Percentiles rank a stretch among this genome's conserved stretches.
Conservation (phyloP, 495 filamentous ascomycete species). For the Xylaria scruposa region DNA sequence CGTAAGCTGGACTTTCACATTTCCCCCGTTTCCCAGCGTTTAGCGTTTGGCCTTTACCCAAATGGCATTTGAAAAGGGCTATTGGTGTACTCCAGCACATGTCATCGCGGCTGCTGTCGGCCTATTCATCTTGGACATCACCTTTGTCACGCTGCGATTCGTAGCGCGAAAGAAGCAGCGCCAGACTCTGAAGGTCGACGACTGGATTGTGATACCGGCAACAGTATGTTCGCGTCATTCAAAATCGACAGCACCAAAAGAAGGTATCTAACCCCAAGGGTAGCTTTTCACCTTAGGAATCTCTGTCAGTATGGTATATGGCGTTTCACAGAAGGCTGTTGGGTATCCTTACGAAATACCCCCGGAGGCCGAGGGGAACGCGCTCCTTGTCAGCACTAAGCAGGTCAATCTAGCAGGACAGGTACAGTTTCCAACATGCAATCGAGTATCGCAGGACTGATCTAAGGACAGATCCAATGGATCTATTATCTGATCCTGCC, state of each 20-base stretch:
- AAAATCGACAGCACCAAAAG: neutral
- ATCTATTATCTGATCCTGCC: slow-evolving; percentile 32
- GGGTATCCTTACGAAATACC: slow-evolving; percentile 19
- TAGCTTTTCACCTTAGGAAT: slow-evolving; percentile 12
- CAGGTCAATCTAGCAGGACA: slow-evolving; percentile 18
- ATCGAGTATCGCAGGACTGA: neutral
- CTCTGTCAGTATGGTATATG: slow-evolving; percentile 21
- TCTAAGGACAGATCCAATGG: slow-evolving; percentile 30
- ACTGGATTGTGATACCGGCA: slow-evolving; percentile 41
- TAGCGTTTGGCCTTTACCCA: neutral
- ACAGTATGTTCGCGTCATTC: neutral
- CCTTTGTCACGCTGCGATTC: slow-evolving; percentile 29
- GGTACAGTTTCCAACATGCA: neutral
- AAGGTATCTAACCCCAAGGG: neutral
- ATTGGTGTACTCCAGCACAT: neutral
- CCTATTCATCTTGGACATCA: slow-evolving; percentile 25
- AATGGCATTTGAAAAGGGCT: neutral
- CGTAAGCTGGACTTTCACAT: neutral
- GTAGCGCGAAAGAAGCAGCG: slow-evolving; percentile 33
- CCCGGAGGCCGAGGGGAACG: slow-evolving; percentile 21
- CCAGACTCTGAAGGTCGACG: slow-evolving; percentile 34
- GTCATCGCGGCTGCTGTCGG: neutral
- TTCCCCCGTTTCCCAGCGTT: neutral
- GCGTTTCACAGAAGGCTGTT: slow-evolving; percentile 16
- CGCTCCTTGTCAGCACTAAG: slow-evolving; percentile 3